Conservation (phyloP, 768 basidiomycete species). For the Collybia sp. region DNA sequence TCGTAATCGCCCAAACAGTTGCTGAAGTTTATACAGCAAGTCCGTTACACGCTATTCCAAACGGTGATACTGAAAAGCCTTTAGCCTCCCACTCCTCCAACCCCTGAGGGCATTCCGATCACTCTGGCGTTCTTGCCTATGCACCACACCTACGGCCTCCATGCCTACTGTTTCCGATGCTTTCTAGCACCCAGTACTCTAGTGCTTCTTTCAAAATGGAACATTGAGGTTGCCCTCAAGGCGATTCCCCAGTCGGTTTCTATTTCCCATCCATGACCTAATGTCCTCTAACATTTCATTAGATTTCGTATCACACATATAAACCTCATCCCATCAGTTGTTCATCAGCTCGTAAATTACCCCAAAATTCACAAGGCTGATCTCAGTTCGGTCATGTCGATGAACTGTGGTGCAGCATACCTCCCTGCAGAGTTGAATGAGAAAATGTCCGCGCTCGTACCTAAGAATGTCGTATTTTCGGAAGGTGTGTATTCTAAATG, state of each 20-base stretch:
- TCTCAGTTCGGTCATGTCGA: constrained; percentile 39
- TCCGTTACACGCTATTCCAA: not conserved
- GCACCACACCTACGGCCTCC: constrained; percentile 65
- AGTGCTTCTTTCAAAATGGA: constrained; percentile 58
- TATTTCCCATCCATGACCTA: not conserved
- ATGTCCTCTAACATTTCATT: not conserved
- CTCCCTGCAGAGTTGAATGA: constrained; percentile 49
- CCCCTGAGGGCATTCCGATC: constrained; percentile 42
- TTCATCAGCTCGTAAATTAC: constrained; percentile 62
- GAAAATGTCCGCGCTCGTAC: not conserved
- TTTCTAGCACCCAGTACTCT: constrained; percentile 41
- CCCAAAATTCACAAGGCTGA: constrained; percentile 44
- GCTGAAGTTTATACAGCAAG: constrained; percentile 35
- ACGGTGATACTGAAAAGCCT: not conserved
- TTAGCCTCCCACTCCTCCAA: constrained; percentile 33
- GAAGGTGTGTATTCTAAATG: constrained; percentile 40
- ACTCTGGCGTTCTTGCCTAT: constrained; percentile 60
- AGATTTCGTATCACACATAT: constrained; percentile 33
- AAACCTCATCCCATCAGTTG: constrained; percentile 54
- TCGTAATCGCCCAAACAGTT: constrained; percentile 21
- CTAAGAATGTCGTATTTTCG: not conserved
- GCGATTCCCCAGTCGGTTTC: constrained; percentile 53
- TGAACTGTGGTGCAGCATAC: constrained; percentile 61
- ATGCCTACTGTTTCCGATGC: constrained; percentile 42
- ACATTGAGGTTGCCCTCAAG: constrained; percentile 42